Evolutionary conservation across 306 rosid species (phyloP).

Genomic region (Quercus suber): DNA sequence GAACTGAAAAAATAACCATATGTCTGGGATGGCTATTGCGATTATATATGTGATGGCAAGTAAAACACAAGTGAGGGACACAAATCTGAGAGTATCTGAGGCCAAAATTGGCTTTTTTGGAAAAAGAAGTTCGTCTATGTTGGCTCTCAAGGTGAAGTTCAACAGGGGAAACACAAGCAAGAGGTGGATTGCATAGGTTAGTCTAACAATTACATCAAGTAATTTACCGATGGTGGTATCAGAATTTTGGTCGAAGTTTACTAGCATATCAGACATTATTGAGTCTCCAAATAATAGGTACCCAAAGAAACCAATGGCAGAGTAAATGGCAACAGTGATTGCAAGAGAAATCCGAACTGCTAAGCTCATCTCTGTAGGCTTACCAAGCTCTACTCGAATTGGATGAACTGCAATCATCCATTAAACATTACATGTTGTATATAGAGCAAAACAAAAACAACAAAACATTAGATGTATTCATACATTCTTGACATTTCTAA

Average conservation of each 20-base stretch:
- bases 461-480: too few species aligned
- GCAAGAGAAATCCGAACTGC: conserved; percentile 67
- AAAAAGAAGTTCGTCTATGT: conserved; percentile 76
- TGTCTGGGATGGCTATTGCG: conserved; percentile 80
- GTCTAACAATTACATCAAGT: conserved; percentile 56
- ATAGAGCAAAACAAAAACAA: too few species aligned
- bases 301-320: conserved; percentile 72
- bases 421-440: too few species aligned
- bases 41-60: conserved; percentile 61
- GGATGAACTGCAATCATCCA: conserved; percentile 73
- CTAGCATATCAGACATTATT: conserved; percentile 66
- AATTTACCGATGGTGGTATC: conserved; percentile 55
- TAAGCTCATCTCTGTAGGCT: conserved; percentile 60
- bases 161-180: conserved; percentile 82
- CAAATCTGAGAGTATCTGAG: conserved; percentile 65
- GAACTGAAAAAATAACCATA: conserved; percentile 90
- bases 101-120: conserved; percentile 48
- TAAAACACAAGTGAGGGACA: conserved; percentile 47
- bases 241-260: conserved; percentile 67
- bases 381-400: conserved; percentile 72
- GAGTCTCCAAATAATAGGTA: conserved; percentile 88
- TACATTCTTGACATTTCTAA: too few species aligned
- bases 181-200: conserved; percentile 86
- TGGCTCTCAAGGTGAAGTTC: conserved; percentile 81
- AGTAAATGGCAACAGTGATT: conserved; percentile 66